Base-by-base conservation (phyloP, 306 rosid genomes). In the Biancaea sappan region DNA sequence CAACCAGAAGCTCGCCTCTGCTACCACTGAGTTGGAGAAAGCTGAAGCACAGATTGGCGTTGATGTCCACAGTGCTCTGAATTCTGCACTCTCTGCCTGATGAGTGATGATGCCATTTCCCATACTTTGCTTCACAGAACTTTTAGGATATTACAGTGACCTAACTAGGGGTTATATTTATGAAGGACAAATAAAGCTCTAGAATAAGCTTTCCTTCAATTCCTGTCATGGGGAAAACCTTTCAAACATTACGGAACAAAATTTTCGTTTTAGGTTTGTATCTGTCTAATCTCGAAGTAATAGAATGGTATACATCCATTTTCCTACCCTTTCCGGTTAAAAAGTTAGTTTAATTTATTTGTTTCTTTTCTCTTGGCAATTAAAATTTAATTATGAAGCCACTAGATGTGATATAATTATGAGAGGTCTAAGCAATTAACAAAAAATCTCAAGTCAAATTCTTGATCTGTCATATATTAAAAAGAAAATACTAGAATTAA, bases 21-120 rank as follows among this genome's bases (percentile, higher is more conserved):
- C 65, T 58, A 31, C 41, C 22, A 16, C 65, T 58, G 40, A 59
- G 0, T 59, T 59, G 66, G 66, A 59, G 40, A 31, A 32, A 60
- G 66, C 16, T 64, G 13, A 22, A 77, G 89, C 93, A 59, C 91
- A 89, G 75, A 89, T 89, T 32, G 93, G 91, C 56, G 82, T 89
- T 3, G 91, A 86, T 8, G 73, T 89, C 53, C 89, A 84, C 31
- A 82, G 87, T 52, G 85, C 88, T 16, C 84, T 89, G 52, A 84
- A 78, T 64, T 12, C 66, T 40, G 85, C 89, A 13, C 86, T 86
- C 40, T 35, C 86, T 24, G 85, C 85, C 75, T n/a, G n/a, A n/a
- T n/a, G n/a, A n/a, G n/a, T n/a, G n/a, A n/a, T 84, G 82, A 69
- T 26, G 4, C 56, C 22, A 2, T 25, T 66, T 44, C 10, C 54